Base-by-base conservation (phyloP, 1,284 basidiomycete species). In the Boletus semigastroideus region DNA sequence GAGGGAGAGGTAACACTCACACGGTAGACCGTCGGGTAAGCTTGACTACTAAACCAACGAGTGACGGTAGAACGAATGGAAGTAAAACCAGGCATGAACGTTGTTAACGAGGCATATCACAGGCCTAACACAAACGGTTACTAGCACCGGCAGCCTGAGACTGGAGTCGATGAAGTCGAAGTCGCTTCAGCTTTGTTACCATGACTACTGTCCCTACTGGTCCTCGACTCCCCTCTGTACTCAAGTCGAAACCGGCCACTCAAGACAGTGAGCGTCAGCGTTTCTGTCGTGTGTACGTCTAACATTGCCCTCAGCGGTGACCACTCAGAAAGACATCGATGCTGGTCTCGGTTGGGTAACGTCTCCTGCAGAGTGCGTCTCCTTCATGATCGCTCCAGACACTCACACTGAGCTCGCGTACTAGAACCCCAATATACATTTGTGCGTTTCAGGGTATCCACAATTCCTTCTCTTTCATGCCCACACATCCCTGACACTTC, bases 241-340 rank as follows among this genome's bases (percentile, higher is more conserved):
- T 86, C 42, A 78, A 75, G 36, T 76, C 77, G 2, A 65, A 63
- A 9, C 79, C 82, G 3, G 80, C 79, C 11, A 60, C 82, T 0
- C 70, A 75, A 56, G 83, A 86, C 59, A 64, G 83, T 82, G 63
- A 61, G 74, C 44, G 17, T 42, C 19, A 13, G 13, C 1, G 25
- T 46, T 25, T 27, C 17, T 7, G n/a, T 27, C 30, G 17, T 16
- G 34, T 40, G 16, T 28, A 40, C 16, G n/a, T 17, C 36, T 25
- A 16, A 55, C 22, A 0, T 40, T 31, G 3, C 31, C 12, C 11
- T 11, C 19, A 65, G 66, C 61, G 39, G 58, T 54, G 40, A 53
- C 63, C 28, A 27, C 27, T 34, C 55, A 59, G 27, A 61, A 63
- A 39, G 65, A 70, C 30, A 25, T 69, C 8, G 64, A 63, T 17